phyloP scores from a whole-genome alignment of 2,329 filamentous ascomycete genomes.

The Aspergillus niger region DNA sequence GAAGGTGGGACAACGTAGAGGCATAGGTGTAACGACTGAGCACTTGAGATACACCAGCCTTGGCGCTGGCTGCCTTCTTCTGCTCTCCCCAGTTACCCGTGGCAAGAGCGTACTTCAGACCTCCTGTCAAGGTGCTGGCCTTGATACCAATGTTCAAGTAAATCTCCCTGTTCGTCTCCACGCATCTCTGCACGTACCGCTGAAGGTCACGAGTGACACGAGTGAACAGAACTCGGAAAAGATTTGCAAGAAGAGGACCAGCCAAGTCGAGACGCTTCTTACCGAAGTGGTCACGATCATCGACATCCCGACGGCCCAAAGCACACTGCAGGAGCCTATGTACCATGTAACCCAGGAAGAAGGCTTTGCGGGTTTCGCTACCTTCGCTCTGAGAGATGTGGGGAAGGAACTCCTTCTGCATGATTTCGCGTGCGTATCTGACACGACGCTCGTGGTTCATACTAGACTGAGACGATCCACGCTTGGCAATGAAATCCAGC shows the following conservation, averaged over 20 bases:
- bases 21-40: conserved; percentile 97
- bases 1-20: conserved; percentile 93
- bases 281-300: conserved; percentile 97
- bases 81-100: conserved; percentile 99
- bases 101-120: conserved; percentile 92
- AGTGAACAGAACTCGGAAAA: conserved; percentile 89
- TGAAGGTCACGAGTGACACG: conserved; percentile 90
- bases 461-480: conserved; percentile 71
- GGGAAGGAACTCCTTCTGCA: conserved; percentile 94
- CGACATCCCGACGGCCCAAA: conserved; percentile 86
- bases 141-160: conserved; percentile 90
- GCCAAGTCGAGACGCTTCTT: conserved; percentile 97
- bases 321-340: conserved; percentile 93
- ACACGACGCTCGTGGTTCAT: conserved; percentile 84
- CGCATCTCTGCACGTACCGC: conserved; percentile 86
- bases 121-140: conserved; percentile 85
- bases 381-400: conserved; percentile 96
- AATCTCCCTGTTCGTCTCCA: conserved; percentile 86
- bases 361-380: conserved; percentile 93
- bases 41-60: conserved; percentile 96
- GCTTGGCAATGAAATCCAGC: conserved; percentile 91
- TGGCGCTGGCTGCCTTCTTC: conserved; percentile 94
- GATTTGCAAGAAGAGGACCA: conserved; percentile 89
- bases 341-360: conserved; percentile 98
- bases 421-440: conserved; percentile 86